phyloP scores from a whole-genome alignment of 495 filamentous ascomycete species.

The Recurvomyces mirabilis region DNA sequence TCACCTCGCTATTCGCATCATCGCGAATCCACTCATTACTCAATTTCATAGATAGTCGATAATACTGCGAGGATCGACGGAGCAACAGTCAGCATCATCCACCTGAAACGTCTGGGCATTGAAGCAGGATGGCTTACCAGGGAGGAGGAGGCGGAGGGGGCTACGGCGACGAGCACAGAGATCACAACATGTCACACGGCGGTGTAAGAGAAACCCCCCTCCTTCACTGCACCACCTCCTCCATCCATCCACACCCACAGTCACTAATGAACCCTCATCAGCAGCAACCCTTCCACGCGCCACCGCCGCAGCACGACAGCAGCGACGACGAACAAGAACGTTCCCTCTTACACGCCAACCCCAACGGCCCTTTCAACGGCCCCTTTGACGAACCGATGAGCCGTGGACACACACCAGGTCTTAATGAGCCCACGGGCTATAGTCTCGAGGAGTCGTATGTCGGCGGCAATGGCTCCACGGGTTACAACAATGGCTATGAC shows the following conservation, averaged over 20 bases:
- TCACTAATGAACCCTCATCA: neutral
- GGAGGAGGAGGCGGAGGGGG: constrained; percentile 3
- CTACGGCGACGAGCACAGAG: constrained; percentile 7
- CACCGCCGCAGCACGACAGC: constrained; percentile 44
- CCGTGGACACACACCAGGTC: constrained; percentile 40
- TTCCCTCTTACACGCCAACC: constrained; percentile 59
- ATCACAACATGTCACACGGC: constrained; percentile 1
- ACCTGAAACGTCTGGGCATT: constrained; percentile 3
- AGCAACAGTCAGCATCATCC: too few species aligned
- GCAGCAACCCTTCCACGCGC: constrained; percentile 34
- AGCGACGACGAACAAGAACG: constrained; percentile 61
- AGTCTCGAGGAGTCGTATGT: constrained; percentile 89
- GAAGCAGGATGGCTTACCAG: constrained; percentile 15
- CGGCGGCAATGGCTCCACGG: constrained; percentile 32
- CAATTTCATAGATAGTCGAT: too few species aligned
- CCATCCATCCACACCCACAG: too few species aligned
- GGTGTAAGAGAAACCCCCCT: constrained; percentile 5
- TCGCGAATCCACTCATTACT: too few species aligned
- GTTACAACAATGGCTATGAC: constrained; percentile 38
- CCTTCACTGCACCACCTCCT: too few species aligned
- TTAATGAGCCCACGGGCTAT: constrained; percentile 54
- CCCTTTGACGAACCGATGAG: constrained; percentile 66
- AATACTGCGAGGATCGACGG: too few species aligned
- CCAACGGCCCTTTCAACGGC: constrained; percentile 43
- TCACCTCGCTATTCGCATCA: too few species aligned